Base-by-base conservation (phyloP, 176 grass and related monocot genomes). In the Oryza longistaminata region DNA sequence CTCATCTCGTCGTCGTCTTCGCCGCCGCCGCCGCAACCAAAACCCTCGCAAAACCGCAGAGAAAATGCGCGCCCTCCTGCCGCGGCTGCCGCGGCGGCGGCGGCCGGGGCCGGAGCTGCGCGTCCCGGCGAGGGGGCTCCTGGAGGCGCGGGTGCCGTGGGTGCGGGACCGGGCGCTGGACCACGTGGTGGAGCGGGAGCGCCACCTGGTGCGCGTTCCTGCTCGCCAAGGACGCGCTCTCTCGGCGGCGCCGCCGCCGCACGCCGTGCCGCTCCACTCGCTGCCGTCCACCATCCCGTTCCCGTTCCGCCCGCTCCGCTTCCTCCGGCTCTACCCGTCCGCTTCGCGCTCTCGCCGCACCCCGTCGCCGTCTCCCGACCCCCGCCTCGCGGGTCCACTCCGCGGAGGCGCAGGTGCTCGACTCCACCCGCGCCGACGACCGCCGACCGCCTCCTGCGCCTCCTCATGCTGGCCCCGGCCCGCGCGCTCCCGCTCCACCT, bases 151-250 rank as follows among this genome's bases (percentile, higher is more conserved):
- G 5, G 85, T 95, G 13, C 85, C 83, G 70, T 97, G 95, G 93
- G 52, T 61, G 44, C 87, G 93, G 1, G 93, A 95, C 66, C 87
- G 93, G 42, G 96, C 91, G 58, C 93, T 98, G 7, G 96, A 98
- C 85, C 96, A 98, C 68, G 85, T 71, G n/a, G 85, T 95, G 31
- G 96, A 98, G 91, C 88, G 88, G 82, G 96, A 95, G 85, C 78
- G 83, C 64, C 76, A 98, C 89, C 93, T 98, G 33, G 83, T 88
- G 42, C 91, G n/a, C 96, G 3, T 95, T 98, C 74, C 89, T 93
- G 42, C 81, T 88, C 68, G 45, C 92, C 89, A 98, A 95, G 90
- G 96, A 98, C 81, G 87, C 88, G 73, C 86, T 98, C 77, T 93
- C 77, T 22, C 48, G 75, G 86, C 48, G 75, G 86, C 39, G 39